These are phyloP conservation scores for Camellia japonica DNA, from an alignment of 148 eudicot genomes.

Conservation along the genomic window DNA sequence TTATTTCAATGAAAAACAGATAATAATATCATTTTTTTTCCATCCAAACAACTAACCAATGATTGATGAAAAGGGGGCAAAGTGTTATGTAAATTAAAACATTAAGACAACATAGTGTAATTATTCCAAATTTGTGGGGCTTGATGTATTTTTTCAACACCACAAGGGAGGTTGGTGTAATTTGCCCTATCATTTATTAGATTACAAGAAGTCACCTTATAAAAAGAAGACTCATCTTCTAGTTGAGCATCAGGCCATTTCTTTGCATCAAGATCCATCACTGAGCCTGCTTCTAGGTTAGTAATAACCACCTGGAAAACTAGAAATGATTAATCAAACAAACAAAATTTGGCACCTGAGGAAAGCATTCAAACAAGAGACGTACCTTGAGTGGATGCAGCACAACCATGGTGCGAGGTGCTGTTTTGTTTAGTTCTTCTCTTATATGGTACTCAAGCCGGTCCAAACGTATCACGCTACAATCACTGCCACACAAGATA, in stretches of 20 bases:
- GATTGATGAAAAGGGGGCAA: too few relatives aligned
- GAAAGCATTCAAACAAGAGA: conserved; percentile 13
- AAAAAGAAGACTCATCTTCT: conserved; percentile 64
- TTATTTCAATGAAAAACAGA: too few relatives aligned
- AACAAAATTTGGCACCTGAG: background rate
- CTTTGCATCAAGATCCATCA: conserved; percentile 83
- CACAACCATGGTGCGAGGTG: conserved; percentile 85
- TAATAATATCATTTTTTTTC: too few relatives aligned
- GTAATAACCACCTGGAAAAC: conserved; percentile 77
- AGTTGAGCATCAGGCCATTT: conserved; percentile 93
- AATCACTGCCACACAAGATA: conserved; percentile 59
- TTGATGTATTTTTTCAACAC: too few relatives aligned
- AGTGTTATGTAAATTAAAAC: too few relatives aligned
- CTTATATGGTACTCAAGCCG: conserved; percentile 85
- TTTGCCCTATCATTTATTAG: background rate
- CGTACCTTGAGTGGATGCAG: conserved; percentile 81
- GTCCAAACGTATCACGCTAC: conserved; percentile 67
- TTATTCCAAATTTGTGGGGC: too few relatives aligned
- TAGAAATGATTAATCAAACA: conserved; percentile 16
- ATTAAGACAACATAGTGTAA: too few relatives aligned
- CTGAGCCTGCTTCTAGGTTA: conserved; percentile 66
- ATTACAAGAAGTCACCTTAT: conserved; percentile 54
- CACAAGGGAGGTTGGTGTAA: too few relatives aligned
- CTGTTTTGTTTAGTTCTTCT: conserved; percentile 84
- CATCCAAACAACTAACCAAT: too few relatives aligned